Conservation (phyloP, 345 rosid genomes). For the Eucalyptus virginea region DNA sequence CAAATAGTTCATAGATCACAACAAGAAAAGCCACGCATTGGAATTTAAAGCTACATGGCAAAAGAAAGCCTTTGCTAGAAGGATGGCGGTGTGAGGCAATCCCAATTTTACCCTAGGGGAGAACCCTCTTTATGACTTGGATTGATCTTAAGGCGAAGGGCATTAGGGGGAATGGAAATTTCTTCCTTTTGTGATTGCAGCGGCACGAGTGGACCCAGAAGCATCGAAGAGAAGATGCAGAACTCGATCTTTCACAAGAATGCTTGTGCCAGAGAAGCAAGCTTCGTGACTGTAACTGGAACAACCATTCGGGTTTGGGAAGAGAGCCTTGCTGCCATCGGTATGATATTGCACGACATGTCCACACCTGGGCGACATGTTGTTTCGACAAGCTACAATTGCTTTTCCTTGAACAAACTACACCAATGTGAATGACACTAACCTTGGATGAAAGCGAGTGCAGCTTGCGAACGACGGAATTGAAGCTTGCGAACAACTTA, state of each 20-base stretch:
- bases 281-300: not conserved
- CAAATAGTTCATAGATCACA: not conserved
- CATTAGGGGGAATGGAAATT: not conserved
- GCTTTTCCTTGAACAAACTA: not conserved
- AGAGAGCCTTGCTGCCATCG: not conserved
- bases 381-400: not conserved
- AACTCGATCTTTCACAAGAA: not conserved
- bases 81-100: slow-evolving; percentile 58
- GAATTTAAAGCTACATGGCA: slow-evolving; percentile 49
- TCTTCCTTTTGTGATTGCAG: not conserved
- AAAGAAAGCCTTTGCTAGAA: slow-evolving; percentile 69
- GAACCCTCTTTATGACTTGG: slow-evolving; percentile 67
- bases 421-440: not conserved
- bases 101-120: slow-evolving; percentile 89
- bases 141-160: slow-evolving; percentile 12
- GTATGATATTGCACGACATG: not conserved
- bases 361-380: not conserved
- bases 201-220: not conserved
- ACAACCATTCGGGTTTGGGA: not conserved
- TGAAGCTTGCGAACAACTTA: too few species aligned
- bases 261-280: not conserved
- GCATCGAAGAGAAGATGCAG: not conserved
- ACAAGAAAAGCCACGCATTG: not conserved
- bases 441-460: not conserved
- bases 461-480: not conserved